Evolutionary conservation across 176 grass and related monocot species (phyloP), one percentile per base, ranked within the genome.

Genomic region (Bromus sterilis): DNA sequence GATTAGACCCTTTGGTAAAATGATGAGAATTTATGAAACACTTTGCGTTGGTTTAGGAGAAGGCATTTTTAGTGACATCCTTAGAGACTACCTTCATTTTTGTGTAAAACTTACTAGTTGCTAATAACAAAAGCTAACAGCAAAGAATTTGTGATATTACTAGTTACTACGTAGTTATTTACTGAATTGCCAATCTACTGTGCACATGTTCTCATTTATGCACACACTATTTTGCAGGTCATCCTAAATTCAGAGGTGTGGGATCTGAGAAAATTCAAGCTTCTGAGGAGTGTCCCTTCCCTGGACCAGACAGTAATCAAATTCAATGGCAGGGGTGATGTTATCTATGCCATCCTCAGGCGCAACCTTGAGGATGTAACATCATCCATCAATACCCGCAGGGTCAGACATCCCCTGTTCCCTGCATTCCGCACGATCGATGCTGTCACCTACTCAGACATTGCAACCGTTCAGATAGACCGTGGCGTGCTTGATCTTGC

Each of bases 231-330:
- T 80, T 76, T 75, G 53, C 61, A 99, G 96, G 93, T 95, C 34
- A 99, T 99, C 35, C 48, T 99, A 35, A 99, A 99, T 82, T 99
- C 93, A 1, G 96, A 99, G 82, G 96, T 99, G 84, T 99, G 96
- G 96, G 93, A 99, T 83, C 84, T 99, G 77, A 92, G 96, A 71
- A 99, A 99, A 69, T 93, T 93, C 63, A 99, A 91, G 79, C 93
- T 99, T 83, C 77, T 99, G 72, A 93, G 96, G 73, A 95, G 90
- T 39, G 96, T 99, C 25, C 93, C 96, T 15, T 99, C 90, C 20
- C 80, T 99, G 68, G 96, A 99, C 69, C 96, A 99, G 82, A 95
- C 96, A 20, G 96, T 99, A 39, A 93, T 99, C 59, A 95, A 87
- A 70, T 99, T 99, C 66, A 99, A 95, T 11, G 93, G 93, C 23